Percentiles rank a stretch among this genome's conserved stretches.
These are phyloP conservation scores for Handroanthus guayacan DNA, from an alignment of 257 asterid genomes.

Conservation along the genomic window DNA sequence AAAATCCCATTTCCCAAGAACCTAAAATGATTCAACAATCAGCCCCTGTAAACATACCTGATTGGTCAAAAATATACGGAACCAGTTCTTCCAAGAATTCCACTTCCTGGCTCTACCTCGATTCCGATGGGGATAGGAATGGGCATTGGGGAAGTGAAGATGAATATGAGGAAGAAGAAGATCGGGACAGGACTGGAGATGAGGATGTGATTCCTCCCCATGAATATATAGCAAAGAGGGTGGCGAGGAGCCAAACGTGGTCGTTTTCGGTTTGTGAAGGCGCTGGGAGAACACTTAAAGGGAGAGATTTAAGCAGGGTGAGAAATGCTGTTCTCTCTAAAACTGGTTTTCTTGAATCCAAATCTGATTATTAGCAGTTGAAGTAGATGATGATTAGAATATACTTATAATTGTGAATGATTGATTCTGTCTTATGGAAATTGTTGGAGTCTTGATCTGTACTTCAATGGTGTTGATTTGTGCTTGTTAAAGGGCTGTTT, in stretches of 20 bases:
- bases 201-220: conserved; percentile 61
- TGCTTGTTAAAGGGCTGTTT: too few species aligned
- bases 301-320: conserved; percentile 68
- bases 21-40: conserved; percentile 42
- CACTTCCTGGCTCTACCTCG: background rate
- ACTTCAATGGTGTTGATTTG: too few species aligned
- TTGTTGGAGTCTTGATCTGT: too few species aligned
- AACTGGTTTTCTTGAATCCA: conserved; percentile 76
- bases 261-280: conserved; percentile 78
- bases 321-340: conserved; percentile 64
- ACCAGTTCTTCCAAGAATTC: background rate
- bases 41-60: conserved; percentile 64
- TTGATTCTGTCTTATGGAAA: too few species aligned
- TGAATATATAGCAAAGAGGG: conserved; percentile 57
- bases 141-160: conserved; percentile 48
- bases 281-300: conserved; percentile 72
- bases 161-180: background rate
- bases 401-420: too few species aligned
- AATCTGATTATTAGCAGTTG: background rate
- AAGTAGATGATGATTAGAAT: too few species aligned
- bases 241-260: conserved; percentile 43
- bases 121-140: background rate
- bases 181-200: too few species aligned
- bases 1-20: conserved; percentile 10
- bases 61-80: conserved; percentile 69